Evolutionary conservation across 768 basidiomycete species (phyloP).

Genomic region (Megacollybia marginata): DNA sequence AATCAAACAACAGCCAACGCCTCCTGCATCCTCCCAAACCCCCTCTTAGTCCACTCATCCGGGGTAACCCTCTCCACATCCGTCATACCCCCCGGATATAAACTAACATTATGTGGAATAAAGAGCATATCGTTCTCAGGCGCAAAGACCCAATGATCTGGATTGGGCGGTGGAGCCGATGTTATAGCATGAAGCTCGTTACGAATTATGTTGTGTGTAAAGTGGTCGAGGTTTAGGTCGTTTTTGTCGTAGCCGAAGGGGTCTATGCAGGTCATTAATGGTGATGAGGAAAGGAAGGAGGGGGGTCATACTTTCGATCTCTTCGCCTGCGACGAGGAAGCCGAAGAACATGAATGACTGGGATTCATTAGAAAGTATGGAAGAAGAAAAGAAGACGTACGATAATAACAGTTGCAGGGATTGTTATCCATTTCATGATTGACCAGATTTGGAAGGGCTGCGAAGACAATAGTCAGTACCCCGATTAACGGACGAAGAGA

Average conservation of each 20-base stretch:
- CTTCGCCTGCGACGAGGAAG: constrained; percentile 67
- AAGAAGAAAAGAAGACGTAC: constrained; percentile 23
- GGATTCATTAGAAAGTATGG: background rate
- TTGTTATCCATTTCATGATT: constrained; percentile 51
- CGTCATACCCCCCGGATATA: no score
- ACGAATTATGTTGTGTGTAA: constrained; percentile 65
- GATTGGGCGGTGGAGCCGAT: constrained; percentile 51
- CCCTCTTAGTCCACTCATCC: constrained; percentile 49
- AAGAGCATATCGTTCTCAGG: constrained; percentile 53
- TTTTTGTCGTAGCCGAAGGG: constrained; percentile 69
- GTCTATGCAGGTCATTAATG: constrained; percentile 20
- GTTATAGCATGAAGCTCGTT: constrained; percentile 58
- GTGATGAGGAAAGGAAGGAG: background rate
- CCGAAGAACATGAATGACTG: constrained; percentile 69
- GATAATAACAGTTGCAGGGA: constrained; percentile 49
- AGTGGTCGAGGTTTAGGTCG: constrained; percentile 69
- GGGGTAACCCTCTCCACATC: constrained; percentile 40
- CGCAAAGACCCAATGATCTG: constrained; percentile 52
- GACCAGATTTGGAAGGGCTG: constrained; percentile 63
- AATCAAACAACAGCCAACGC: constrained; percentile 14
- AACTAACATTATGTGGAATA: constrained; percentile 8
- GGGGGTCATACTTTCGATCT: constrained; percentile 56
- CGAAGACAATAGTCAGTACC: constrained; percentile 3
- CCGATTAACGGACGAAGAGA: background rate
- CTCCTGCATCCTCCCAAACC: constrained; percentile 36